Base-by-base conservation (phyloP, 257 asterid species). In the Capsicum pubescens region DNA sequence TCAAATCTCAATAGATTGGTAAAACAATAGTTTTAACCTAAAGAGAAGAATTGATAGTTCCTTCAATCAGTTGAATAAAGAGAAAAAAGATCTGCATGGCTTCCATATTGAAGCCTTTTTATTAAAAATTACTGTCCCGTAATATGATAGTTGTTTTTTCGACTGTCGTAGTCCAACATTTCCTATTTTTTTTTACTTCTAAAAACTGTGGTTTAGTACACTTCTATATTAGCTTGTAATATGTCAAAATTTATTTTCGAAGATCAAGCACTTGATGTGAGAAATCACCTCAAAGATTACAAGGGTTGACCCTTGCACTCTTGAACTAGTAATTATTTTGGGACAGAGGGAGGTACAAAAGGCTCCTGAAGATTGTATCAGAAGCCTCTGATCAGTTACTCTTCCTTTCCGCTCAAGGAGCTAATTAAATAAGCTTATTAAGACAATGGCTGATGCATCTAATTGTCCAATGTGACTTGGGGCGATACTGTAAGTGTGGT, bases 231-330 rank as follows among this genome's bases (percentile, higher is more conserved):
- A 5, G 78, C 54, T 42, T 9, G 15, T 70, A 70, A 46, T 70
- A 70, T 69, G 32, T 42, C 2, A 66, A 64, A 26, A 2, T 0
- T 12, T 64, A 0, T 2, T 69, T 69, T 39, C 54, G 16, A 39
- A 69, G 54, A 42, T 42, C 35, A 70, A 42, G 26, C 16, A 70
- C 32, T 44, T 70, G 79, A 10, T 48, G 35, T 70, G 57, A 46
- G 36, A 44, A 42, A 70, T 70, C 79, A 70, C 52, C 79, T 15
- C 16, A 66, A 70, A 70, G 56, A 70, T 70, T 70, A 70, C 5
- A 5, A 42, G 56, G 78, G 26, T 70, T 2, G 79, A 46, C 55
- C 19, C 56, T 70, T 70, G 26, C 12, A 17, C 56, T 36, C 79
- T 70, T 44, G 55, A 39, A 70, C 56, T 9, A 70, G 79, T 44